phyloP scores from a whole-genome alignment of 2,329 filamentous ascomycete genomes.

The Phaeosphaeriaceae sp. region DNA sequence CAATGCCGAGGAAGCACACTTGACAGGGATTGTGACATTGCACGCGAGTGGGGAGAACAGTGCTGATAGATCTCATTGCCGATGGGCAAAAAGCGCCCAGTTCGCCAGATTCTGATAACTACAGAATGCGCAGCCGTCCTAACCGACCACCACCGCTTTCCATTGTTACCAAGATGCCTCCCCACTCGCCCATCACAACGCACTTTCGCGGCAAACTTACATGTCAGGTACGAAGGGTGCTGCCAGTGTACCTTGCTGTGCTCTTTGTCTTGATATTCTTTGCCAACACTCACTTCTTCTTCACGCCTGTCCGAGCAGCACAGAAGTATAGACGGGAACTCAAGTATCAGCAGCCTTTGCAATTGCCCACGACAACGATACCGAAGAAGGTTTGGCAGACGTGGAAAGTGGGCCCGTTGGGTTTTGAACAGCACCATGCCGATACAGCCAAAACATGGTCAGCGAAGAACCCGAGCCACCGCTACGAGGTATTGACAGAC shows the following conservation, averaged over 20 bases:
- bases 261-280: slow-evolving; percentile 42
- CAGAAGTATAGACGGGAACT: slow-evolving; percentile 43
- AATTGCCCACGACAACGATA: slow-evolving; percentile 51
- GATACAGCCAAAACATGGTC: slow-evolving; percentile 69
- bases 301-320: slow-evolving; percentile 41
- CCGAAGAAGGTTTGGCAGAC: slow-evolving; percentile 78
- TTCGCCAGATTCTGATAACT: slow-evolving; percentile 34
- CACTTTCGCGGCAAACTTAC: slow-evolving; percentile 43
- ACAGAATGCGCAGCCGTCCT: slow-evolving; percentile 44
- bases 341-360: slow-evolving; percentile 42
- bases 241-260: slow-evolving; percentile 42
- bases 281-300: slow-evolving; percentile 42
- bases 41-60: too few species aligned
- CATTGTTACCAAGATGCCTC: slow-evolving; percentile 40
- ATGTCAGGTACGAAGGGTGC: slow-evolving; percentile 42
- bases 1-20: background rate
- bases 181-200: slow-evolving; percentile 41
- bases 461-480: slow-evolving; percentile 68
- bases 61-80: background rate
- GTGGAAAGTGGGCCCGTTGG: slow-evolving; percentile 74
- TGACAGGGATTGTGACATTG: background rate
- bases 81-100: slow-evolving; percentile 15
- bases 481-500: slow-evolving; percentile 75
- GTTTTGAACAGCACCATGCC: slow-evolving; percentile 70
- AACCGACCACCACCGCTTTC: slow-evolving; percentile 44